Conservation (phyloP, 2,329 filamentous ascomycete species). For the Intubia oerlemansii region DNA sequence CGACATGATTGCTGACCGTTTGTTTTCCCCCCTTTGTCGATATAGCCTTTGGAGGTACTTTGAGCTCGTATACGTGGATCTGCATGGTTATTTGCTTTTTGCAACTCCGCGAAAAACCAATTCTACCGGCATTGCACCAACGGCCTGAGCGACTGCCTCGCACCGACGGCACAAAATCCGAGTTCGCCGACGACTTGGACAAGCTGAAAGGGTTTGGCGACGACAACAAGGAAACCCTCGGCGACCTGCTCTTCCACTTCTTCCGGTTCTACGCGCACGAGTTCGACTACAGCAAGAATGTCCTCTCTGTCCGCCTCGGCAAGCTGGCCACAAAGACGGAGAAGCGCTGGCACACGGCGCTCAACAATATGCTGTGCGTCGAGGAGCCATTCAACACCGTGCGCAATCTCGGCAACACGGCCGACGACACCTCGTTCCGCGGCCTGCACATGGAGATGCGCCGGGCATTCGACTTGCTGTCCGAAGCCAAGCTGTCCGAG, state of each 20-base stretch:
- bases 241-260: slow-evolving; percentile 81
- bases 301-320: slow-evolving; percentile 69
- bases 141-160: slow-evolving; percentile 37
- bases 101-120: slow-evolving; percentile 64
- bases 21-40: no score
- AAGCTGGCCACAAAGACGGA: slow-evolving; percentile 58
- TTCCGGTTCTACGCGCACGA: slow-evolving; percentile 91
- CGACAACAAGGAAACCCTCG: slow-evolving; percentile 62
- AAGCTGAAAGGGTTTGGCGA: slow-evolving; percentile 52
- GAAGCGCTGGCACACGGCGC: slow-evolving; percentile 66
- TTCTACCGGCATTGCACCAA: slow-evolving; percentile 72
- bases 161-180: slow-evolving; percentile 44
- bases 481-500: slow-evolving; percentile 56
- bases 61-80: slow-evolving; percentile 98
- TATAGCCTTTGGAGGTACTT: slow-evolving; percentile 68
- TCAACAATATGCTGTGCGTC: slow-evolving; percentile 75
- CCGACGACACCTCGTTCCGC: slow-evolving; percentile 82
- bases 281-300: slow-evolving; percentile 68
- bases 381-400: slow-evolving; percentile 89
- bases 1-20: no score
- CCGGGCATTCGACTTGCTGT: slow-evolving; percentile 66
- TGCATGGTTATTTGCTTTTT: slow-evolving; percentile 95
- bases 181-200: slow-evolving; percentile 73
- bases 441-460: slow-evolving; percentile 80
- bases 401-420: slow-evolving; percentile 87